phyloP scores from a whole-genome alignment of 345 rosid genomes.

The Corchorus olitorius region DNA sequence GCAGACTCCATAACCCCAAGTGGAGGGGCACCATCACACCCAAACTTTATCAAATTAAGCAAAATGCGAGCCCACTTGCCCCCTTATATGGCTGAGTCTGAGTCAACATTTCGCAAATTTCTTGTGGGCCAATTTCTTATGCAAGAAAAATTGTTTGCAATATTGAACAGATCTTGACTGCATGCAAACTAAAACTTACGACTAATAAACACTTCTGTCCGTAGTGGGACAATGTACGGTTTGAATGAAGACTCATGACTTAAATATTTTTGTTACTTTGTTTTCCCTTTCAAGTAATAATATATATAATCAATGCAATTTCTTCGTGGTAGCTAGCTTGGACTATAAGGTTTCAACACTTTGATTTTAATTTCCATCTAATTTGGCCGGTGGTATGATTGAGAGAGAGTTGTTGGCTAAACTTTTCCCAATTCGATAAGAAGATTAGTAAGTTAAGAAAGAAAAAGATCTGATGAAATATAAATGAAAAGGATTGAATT shows the following conservation, averaged over 20 bases:
- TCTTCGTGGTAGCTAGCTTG: background rate
- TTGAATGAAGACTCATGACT: background rate
- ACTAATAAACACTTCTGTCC: background rate
- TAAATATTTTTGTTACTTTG: too few relatives aligned
- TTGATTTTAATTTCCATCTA: background rate
- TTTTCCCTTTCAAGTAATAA: background rate
- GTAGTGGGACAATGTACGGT: background rate
- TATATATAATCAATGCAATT: background rate
- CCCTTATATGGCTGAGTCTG: background rate
- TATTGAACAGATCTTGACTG: background rate
- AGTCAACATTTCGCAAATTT: background rate
- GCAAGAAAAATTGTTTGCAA: background rate
- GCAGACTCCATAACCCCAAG: background rate
- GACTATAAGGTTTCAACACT: background rate
- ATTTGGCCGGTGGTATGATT: background rate
- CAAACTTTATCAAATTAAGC: background rate
- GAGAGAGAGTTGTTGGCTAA: slow-evolving; percentile 11
- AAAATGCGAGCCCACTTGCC: background rate
- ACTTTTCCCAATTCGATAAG: background rate
- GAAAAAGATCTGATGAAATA: background rate
- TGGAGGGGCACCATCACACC: background rate
- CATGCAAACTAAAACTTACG: too few relatives aligned
- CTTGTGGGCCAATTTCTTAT: background rate
- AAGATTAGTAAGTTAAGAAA: background rate
- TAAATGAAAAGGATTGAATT: too few relatives aligned